Evolutionary conservation across 352 stramenopile genomes (phyloP), one percentile per base, ranked within the genome.

Genomic region (Phytophthora sansomeana): DNA sequence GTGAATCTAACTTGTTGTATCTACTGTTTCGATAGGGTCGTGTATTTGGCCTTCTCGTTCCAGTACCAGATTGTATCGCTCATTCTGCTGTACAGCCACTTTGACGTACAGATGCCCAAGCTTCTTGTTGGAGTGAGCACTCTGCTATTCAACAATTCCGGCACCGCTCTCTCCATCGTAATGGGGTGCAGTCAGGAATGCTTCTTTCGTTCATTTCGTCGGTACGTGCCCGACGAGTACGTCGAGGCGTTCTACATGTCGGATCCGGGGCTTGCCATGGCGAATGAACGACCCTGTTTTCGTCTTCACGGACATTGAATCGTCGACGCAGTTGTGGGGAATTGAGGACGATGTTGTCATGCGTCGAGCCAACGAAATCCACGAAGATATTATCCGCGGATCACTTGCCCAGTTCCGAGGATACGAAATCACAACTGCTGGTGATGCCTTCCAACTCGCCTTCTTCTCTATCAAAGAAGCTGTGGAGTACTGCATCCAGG

Each of bases 241-340:
- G 75, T 74, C 2, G 60, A 76, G 19, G 70, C 63, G 41, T 83
- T 80, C 65, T 74, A 83, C 67, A 64, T 80, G 69, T 78, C 67
- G 13, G 72, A 83, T 48, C 72, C 77, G 9, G 72, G 48, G 28
- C 64, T 80, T 32, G 52, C 52, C 14, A 76, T 78, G 65, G 44
- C 46, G 17, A 68, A 73, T 63, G 19, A 63, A 61, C 13, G 76
- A 85, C 17, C 81, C 80, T 6, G 77, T 90, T 32, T 89, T 90
- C 41, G 78, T 90, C 24, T 86, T 83, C 78, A 90, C 81, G 14
- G 81, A 90, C 63, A 87, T 87, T 49, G 80, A 90, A 56, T 74
- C 77, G 14, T 90, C 81, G 19, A 89, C 67, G 10, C 58, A 69
- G 48, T 63, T 89, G 5, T 89, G 81, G 81, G 39, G 58, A 0